Conservation (phyloP, 148 eudicot species). For the Camellia japonica region DNA sequence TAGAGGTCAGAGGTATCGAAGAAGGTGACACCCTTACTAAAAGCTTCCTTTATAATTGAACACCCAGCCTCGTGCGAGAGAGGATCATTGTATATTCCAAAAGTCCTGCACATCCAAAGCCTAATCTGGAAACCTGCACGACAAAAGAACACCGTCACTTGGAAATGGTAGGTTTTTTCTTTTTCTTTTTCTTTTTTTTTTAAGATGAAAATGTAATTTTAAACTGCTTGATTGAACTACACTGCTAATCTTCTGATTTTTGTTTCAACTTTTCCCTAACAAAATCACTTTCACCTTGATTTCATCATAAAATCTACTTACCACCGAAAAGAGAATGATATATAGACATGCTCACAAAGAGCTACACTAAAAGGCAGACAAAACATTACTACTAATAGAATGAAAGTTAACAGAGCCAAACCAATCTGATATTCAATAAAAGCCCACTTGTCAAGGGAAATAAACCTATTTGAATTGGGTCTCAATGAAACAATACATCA, state of each 20-base stretch:
- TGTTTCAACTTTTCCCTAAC: background rate
- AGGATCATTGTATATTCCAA: conserved; percentile 38
- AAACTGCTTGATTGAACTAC: background rate
- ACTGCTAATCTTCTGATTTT: background rate
- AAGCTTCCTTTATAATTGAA: conserved; percentile 38
- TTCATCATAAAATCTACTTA: background rate
- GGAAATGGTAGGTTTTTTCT: background rate
- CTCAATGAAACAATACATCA: background rate
- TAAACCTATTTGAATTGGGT: too few relatives aligned
- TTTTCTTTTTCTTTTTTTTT: background rate
- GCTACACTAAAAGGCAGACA: too few relatives aligned
- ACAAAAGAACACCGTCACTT: background rate
- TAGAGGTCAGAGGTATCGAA: conserved; percentile 44
- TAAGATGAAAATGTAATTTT: background rate
- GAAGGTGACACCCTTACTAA: conserved; percentile 39
- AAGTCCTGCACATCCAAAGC: conserved; percentile 46
- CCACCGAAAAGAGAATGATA: too few relatives aligned
- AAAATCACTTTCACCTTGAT: background rate
- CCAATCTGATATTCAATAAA: too few relatives aligned
- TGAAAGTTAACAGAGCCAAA: too few relatives aligned
- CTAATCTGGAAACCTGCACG: conserved; percentile 42
- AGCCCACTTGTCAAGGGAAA: too few relatives aligned
- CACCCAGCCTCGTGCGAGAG: conserved; percentile 43
- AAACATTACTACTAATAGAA: too few relatives aligned
- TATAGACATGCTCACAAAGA: too few relatives aligned